Base-by-base conservation (phyloP, 768 basidiomycete genomes). In the Phlegmacium glaucopus region DNA sequence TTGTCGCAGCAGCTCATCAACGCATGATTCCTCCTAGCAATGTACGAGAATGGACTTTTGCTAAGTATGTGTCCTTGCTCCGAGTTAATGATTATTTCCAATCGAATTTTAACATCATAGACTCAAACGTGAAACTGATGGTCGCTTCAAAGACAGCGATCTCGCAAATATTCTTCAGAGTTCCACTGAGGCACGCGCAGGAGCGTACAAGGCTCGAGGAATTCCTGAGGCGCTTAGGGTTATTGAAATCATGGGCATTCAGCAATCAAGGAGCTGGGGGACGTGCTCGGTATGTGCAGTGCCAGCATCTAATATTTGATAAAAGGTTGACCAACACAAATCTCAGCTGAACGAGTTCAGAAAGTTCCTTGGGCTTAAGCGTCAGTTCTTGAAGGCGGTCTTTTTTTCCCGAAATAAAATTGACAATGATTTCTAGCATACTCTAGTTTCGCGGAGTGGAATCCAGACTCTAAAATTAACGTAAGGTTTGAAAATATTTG, bases 211-310 rank as follows among this genome's bases (percentile, higher is more conserved):
- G 46, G 87, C 87, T 6, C 74, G 82, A n/a, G 82, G 84, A 7
- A 83, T 76, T 41, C 88, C 87, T 0, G 75, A 78, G 43, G 77
- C 72, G 18, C 69, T 90, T 58, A 79, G 79, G 26, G 68, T 83
- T 26, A 72, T 90, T 12, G 88, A 91, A 59, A 68, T 88, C 5
- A 66, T 90, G 60, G 78, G 78, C 1, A 89, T 90, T 12, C 68
- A 80, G 52, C 82, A 85, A 59, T 75, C 78, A 26, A 70, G 88
- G 50, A 68, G 58, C 15, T 90, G 87, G 86, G 83, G 82, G 15
- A 70, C 72, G n/a, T 90, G 87, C 60, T 85, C 83, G 12, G 87
- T 80, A 55, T 53, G 80, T 61, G 44, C 12, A 29, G 9, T 44
- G 26, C 7, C 13, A 34, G n/a, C 43, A 13, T 30, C 26, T 44